Evolutionary conservation across 2,329 filamentous ascomycete species (phyloP).

Genomic region (Fusarium hainanense): DNA sequence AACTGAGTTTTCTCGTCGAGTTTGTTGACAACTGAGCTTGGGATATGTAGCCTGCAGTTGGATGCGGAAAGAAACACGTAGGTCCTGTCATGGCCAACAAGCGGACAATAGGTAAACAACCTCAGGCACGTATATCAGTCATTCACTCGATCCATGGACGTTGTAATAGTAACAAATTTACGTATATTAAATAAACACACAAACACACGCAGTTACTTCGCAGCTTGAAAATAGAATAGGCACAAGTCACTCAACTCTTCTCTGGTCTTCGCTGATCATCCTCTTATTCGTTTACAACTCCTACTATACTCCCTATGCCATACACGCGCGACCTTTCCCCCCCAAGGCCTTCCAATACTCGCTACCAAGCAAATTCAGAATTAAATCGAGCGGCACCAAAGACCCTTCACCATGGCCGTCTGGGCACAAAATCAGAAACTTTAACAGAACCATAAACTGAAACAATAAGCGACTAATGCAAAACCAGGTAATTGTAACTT

Average conservation of each 20-base stretch:
- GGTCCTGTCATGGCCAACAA: neutral
- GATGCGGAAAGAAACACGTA: neutral
- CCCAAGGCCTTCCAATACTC: constrained; percentile 28
- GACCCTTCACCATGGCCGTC: constrained; percentile 13
- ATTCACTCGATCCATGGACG: neutral
- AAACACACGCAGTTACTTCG: constrained; percentile 5
- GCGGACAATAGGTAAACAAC: neutral
- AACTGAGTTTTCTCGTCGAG: neutral
- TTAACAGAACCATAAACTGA: constrained; percentile 28
- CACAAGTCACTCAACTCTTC: constrained; percentile 20
- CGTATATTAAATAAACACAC: constrained; percentile 23
- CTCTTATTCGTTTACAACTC: constrained; percentile 25
- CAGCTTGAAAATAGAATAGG: constrained; percentile 15
- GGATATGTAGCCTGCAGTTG: neutral
- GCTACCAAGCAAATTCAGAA: constrained; percentile 44
- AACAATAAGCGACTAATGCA: constrained; percentile 35
- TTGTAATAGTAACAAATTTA: constrained; percentile 4
- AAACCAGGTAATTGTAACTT: constrained; percentile 41
- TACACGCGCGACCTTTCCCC: constrained; percentile 1
- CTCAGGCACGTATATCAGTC: neutral
- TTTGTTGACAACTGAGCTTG: neutral
- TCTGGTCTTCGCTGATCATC: constrained; percentile 15
- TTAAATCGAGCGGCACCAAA: constrained; percentile 40
- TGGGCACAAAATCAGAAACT: constrained; percentile 24
- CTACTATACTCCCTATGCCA: neutral